Conservation (phyloP, 148 eudicot species). For the Silene conica region DNA sequence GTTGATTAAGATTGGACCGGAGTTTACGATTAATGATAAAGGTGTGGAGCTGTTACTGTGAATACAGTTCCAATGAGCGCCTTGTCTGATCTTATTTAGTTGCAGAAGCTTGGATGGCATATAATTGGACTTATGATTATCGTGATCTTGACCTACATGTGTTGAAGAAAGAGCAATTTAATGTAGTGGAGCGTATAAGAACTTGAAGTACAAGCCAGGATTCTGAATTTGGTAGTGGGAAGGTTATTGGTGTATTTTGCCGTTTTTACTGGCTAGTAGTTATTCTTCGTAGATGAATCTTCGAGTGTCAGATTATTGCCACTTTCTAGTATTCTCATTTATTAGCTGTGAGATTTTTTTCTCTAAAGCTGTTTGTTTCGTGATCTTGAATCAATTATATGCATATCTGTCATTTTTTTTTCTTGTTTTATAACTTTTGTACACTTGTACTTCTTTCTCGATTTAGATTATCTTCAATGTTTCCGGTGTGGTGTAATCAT, state of each 20-base stretch:
- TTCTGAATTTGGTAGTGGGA: not conserved
- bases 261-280: not conserved
- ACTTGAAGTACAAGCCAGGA: not conserved
- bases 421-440: not conserved
- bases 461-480: not conserved
- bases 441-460: not conserved
- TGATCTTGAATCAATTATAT: not conserved
- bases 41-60: not conserved
- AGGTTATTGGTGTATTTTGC: not conserved
- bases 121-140: not conserved
- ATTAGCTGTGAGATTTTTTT: not conserved
- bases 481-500: not conserved
- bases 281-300: not conserved
- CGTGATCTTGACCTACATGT: not conserved
- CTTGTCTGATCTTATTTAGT: not conserved
- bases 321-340: not conserved
- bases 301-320: not conserved
- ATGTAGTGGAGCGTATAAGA: not conserved
- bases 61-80: not conserved
- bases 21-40: not conserved
- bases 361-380: not conserved
- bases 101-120: too few species aligned
- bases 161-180: not conserved
- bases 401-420: not conserved
- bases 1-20: not conserved